Evolutionary conservation across 169 alveolate species (phyloP).

Genomic region (Pseudocohnilembus persalinus): DNA sequence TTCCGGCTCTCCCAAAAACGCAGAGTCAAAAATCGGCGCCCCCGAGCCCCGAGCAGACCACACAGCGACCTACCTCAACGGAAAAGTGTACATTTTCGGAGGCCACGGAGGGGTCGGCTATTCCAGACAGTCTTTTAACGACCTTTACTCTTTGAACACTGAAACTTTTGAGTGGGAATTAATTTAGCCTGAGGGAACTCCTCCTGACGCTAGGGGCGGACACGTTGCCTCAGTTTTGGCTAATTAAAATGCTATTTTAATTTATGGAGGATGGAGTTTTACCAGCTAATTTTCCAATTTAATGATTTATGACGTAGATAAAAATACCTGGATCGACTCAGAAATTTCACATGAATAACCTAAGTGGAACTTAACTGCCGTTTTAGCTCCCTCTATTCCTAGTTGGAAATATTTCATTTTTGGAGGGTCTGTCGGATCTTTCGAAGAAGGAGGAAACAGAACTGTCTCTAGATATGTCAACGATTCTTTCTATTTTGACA

Average conservation of each 20-base stretch:
- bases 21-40: slow-evolving; percentile 57
- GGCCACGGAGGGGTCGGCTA: slow-evolving; percentile 93
- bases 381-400: slow-evolving; percentile 93
- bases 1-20: slow-evolving; percentile 55
- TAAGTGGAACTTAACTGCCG: slow-evolving; percentile 91
- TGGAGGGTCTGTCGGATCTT: slow-evolving; percentile 91
- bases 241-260: slow-evolving; percentile 56
- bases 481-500: slow-evolving; percentile 77
- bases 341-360: slow-evolving; percentile 88
- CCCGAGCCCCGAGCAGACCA: slow-evolving; percentile 84
- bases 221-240: slow-evolving; percentile 81
- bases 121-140: slow-evolving; percentile 86
- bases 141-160: slow-evolving; percentile 85
- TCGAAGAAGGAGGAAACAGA: slow-evolving; percentile 89
- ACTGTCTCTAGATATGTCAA: slow-evolving; percentile 75
- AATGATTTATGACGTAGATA: slow-evolving; percentile 83
- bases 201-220: slow-evolving; percentile 90
- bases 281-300: slow-evolving; percentile 86
- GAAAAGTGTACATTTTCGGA: slow-evolving; percentile 79
- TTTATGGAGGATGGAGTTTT: slow-evolving; percentile 92
- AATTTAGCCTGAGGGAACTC: slow-evolving; percentile 80
- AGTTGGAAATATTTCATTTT: slow-evolving; percentile 92
- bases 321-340: slow-evolving; percentile 90
- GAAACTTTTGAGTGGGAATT: slow-evolving; percentile 84
- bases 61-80: slow-evolving; percentile 67